Evolutionary conservation across 1,284 basidiomycete species (phyloP).

Genomic region (Phellopilus nigrolimitatus): DNA sequence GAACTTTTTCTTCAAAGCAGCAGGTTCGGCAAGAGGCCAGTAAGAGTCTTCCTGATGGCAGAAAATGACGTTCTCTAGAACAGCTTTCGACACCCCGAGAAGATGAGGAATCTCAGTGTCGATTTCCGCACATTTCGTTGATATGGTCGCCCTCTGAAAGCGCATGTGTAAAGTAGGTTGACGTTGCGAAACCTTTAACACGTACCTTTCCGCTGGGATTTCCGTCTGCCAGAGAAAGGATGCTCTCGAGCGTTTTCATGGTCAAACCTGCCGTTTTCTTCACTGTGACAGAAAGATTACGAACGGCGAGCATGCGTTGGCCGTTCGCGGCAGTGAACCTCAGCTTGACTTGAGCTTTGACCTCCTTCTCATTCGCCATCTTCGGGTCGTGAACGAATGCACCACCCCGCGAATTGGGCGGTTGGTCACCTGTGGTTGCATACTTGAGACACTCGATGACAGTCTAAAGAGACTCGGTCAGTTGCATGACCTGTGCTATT

Average conservation of each 20-base stretch:
- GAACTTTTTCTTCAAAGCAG: slow-evolving; percentile 94
- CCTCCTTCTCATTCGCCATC: slow-evolving; percentile 98
- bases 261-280: slow-evolving; percentile 87
- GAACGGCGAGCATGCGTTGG: slow-evolving; percentile 85
- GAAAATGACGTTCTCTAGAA: slow-evolving; percentile 98
- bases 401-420: slow-evolving; percentile 95
- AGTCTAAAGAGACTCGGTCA: slow-evolving; percentile 41
- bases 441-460: slow-evolving; percentile 99
- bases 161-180: not conserved
- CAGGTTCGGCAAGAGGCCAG: slow-evolving; percentile 94
- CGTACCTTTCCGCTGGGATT: slow-evolving; percentile 71
- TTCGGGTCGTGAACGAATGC: slow-evolving; percentile 98
- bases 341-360: slow-evolving; percentile 96
- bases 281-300: slow-evolving; percentile 89
- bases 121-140: slow-evolving; percentile 95
- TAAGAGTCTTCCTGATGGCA: slow-evolving; percentile 99
- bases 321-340: slow-evolving; percentile 89
- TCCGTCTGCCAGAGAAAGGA: slow-evolving; percentile 72
- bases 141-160: slow-evolving; percentile 77
- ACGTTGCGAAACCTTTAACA: slow-evolving; percentile 1
- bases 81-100: slow-evolving; percentile 95
- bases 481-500: not conserved
- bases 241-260: slow-evolving; percentile 97
- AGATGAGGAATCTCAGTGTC: slow-evolving; percentile 89
- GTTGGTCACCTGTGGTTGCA: slow-evolving; percentile 96